Evolutionary conservation across 768 basidiomycete species (phyloP).

Genomic region (Sarcodon sp.): DNA sequence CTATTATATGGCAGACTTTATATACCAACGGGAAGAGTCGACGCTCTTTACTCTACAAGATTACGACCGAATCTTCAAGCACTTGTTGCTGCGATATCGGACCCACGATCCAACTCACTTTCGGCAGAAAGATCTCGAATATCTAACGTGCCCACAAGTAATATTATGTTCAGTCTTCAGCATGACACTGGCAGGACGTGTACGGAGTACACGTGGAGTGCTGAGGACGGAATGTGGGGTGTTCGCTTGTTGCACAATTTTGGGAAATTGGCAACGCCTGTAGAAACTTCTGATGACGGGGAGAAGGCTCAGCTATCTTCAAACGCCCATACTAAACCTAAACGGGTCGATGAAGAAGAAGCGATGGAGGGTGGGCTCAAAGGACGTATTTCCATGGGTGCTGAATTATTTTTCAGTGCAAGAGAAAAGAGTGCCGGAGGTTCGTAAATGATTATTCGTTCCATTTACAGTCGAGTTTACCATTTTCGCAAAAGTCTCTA

Average conservation of each 20-base stretch:
- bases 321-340: conserved; percentile 24
- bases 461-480: background rate
- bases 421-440: conserved; percentile 90
- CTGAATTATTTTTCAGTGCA: conserved; percentile 87
- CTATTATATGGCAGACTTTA: conserved; percentile 88
- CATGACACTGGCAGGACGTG: conserved; percentile 91
- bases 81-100: conserved; percentile 78
- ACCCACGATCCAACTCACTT: conserved; percentile 41
- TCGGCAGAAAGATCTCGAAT: conserved; percentile 28
- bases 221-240: conserved; percentile 91
- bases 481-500: conserved; percentile 51
- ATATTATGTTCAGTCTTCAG: conserved; percentile 75
- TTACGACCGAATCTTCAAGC: conserved; percentile 69
- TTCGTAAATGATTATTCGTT: conserved; percentile 23
- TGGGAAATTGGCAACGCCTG: conserved; percentile 43
- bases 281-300: conserved; percentile 21
- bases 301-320: conserved; percentile 11
- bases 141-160: conserved; percentile 32
- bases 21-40: conserved; percentile 77
- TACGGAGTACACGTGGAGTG: conserved; percentile 89
- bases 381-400: conserved; percentile 85
- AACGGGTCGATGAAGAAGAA: conserved; percentile 92
- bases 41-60: conserved; percentile 81
- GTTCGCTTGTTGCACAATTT: conserved; percentile 85
- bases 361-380: conserved; percentile 83